Evolutionary conservation across 108 stramenopile genomes (phyloP).

Genomic region (Pseudonitzschia pungens): DNA sequence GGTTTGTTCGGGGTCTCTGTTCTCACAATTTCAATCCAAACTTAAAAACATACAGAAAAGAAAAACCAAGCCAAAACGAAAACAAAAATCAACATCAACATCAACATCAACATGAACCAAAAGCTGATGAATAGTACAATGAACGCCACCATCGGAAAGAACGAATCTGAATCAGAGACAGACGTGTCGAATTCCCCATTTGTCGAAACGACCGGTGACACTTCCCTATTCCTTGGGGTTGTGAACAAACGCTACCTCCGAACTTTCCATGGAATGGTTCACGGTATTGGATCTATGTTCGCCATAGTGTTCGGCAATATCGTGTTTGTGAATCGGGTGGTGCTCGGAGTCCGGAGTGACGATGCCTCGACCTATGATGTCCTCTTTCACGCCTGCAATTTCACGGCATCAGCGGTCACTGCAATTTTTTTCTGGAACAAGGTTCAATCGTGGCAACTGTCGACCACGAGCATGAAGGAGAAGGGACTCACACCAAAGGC

Average conservation of each 20-base stretch:
- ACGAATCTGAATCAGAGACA: neutral
- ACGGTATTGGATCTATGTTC: neutral
- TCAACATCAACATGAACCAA: neutral
- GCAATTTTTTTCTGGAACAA: constrained; percentile 7
- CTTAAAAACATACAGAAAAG: neutral
- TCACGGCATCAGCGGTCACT: neutral
- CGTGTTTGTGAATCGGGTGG: neutral
- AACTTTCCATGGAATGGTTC: neutral
- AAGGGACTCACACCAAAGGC: neutral
- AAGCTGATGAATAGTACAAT: neutral
- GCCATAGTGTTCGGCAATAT: neutral
- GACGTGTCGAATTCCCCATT: neutral
- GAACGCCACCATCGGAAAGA: neutral
- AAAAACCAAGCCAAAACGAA: neutral
- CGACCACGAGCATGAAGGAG: neutral
- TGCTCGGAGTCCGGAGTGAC: neutral
- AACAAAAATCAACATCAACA: neutral
- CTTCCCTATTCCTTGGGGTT: neutral
- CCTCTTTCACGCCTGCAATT: constrained; percentile 1
- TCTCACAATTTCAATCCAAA: neutral
- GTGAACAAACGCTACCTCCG: neutral
- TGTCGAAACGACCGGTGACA: neutral
- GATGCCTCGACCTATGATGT: neutral
- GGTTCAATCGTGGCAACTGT: neutral
- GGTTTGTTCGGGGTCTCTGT: too few species aligned